These are phyloP conservation scores for Paracamarosporium sp. DNA, from an alignment of 2,329 filamentous ascomycete species.

Conservation along the genomic window DNA sequence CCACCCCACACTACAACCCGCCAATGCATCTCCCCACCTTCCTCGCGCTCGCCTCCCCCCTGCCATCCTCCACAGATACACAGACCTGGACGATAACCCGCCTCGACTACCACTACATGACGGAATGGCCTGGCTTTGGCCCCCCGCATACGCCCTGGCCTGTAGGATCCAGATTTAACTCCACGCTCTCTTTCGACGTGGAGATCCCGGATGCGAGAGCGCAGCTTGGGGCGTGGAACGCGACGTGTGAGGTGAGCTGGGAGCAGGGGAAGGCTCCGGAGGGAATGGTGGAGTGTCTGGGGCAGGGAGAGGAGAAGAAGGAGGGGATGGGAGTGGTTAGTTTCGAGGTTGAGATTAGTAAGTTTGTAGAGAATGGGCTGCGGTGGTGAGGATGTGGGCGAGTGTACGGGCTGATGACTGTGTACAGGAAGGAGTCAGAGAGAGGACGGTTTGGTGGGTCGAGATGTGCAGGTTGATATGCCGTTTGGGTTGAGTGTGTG, in stretches of 20 bases:
- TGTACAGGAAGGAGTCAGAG: background rate
- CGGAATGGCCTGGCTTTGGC: background rate
- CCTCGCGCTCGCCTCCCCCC: background rate
- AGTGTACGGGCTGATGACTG: background rate
- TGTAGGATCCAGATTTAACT: background rate
- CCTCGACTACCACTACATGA: slow-evolving; percentile 5
- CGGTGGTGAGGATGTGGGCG: background rate
- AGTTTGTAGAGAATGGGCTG: background rate
- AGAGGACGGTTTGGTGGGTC: background rate
- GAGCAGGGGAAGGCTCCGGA: background rate
- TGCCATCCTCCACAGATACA: background rate
- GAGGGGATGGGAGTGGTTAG: background rate
- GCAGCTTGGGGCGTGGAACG: background rate
- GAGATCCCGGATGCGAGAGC: background rate
- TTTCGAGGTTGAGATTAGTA: background rate
- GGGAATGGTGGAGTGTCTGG: background rate
- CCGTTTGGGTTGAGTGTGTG: background rate
- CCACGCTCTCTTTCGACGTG: background rate
- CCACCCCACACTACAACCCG: background rate
- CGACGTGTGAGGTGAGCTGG: background rate
- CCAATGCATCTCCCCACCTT: background rate
- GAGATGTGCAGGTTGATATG: background rate
- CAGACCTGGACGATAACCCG: background rate
- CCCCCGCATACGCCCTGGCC: background rate
- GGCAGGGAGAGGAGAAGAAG: background rate